These are phyloP conservation scores for Epichloe coenophiala DNA, from an alignment of 2,329 filamentous ascomycete genomes.

Conservation along the genomic window DNA sequence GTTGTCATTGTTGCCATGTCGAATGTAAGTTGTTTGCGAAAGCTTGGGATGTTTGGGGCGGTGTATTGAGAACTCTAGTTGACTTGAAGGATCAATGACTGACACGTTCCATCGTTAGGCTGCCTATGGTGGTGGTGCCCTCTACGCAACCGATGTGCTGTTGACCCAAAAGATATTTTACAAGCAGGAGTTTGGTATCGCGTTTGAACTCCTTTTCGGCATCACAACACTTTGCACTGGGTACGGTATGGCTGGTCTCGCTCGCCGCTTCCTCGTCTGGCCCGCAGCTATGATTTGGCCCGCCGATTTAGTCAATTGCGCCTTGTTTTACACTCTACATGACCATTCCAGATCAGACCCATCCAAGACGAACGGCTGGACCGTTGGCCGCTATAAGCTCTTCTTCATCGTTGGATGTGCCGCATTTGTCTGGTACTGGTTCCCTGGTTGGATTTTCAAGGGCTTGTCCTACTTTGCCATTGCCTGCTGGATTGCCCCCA, in stretches of 20 bases:
- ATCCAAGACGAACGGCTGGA: conserved; percentile 44
- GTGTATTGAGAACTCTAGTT: not conserved
- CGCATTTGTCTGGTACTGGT: conserved; percentile 44
- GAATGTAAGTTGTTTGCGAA: conserved; percentile 31
- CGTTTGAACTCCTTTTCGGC: conserved; percentile 39
- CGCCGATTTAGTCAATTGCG: conserved; percentile 37
- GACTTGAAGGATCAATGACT: not conserved
- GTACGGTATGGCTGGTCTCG: conserved; percentile 42
- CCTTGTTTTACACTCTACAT: conserved; percentile 35
- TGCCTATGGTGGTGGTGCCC: conserved; percentile 41
- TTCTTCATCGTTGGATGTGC: conserved; percentile 43
- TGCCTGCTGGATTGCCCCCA: conserved; percentile 47
- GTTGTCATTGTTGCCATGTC: conserved; percentile 51
- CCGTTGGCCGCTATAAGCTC: conserved; percentile 47
- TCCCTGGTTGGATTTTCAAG: conserved; percentile 49
- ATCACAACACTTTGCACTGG: conserved; percentile 43
- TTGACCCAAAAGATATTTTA: conserved; percentile 43
- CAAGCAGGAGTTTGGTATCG: conserved; percentile 38
- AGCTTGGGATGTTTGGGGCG: not conserved
- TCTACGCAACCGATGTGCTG: conserved; percentile 41
- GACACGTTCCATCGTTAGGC: conserved; percentile 21
- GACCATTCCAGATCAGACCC: conserved; percentile 33
- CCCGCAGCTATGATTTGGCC: conserved; percentile 48
- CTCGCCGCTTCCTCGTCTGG: conserved; percentile 38
- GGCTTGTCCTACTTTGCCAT: conserved; percentile 50